Percentiles rank a stretch among this genome's conserved stretches.
Evolutionary conservation across 805 yeast species (phyloP).

Genomic region (Cephaloascus fragrans): DNA sequence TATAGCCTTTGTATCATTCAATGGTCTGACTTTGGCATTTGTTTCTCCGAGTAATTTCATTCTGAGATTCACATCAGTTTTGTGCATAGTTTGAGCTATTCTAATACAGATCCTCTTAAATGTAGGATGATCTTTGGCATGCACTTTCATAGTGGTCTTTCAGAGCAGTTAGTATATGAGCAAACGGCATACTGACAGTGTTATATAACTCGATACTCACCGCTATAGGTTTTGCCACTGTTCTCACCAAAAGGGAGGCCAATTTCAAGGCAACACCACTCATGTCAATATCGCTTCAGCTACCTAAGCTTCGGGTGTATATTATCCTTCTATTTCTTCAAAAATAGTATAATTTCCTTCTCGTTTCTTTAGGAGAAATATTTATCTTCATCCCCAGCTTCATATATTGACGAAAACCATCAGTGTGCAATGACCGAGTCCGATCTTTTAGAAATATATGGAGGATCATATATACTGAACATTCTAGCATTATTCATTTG

Average conservation of each 20-base stretch:
- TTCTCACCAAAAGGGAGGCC: conserved; percentile 60
- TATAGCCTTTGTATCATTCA: conserved; percentile 74
- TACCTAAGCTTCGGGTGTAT: conserved; percentile 5
- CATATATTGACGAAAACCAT: no score
- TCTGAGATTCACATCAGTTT: conserved; percentile 52
- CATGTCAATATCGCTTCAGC: conserved; percentile 32
- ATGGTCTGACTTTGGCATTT: conserved; percentile 54
- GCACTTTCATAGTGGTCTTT: conserved; percentile 53
- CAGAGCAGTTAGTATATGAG: conserved; percentile 2
- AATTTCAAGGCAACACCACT: conserved; percentile 71
- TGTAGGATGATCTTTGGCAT: conserved; percentile 61
- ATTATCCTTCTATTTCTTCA: no score
- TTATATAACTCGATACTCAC: conserved; percentile 22
- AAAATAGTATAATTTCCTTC: no score
- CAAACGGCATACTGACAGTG: no score
- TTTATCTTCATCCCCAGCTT: no score
- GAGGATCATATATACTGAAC: no score
- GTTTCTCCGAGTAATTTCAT: conserved; percentile 48
- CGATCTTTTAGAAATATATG: no score
- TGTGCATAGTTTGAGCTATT: conserved; percentile 66
- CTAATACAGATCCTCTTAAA: conserved; percentile 55
- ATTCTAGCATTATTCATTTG: no score
- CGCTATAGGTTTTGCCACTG: conserved; percentile 75
- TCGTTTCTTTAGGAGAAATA: no score
- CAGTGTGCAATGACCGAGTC: no score